These are phyloP conservation scores for Dothiorella sarmentorum DNA, from an alignment of 2,329 filamentous ascomycete genomes.

Conservation along the genomic window DNA sequence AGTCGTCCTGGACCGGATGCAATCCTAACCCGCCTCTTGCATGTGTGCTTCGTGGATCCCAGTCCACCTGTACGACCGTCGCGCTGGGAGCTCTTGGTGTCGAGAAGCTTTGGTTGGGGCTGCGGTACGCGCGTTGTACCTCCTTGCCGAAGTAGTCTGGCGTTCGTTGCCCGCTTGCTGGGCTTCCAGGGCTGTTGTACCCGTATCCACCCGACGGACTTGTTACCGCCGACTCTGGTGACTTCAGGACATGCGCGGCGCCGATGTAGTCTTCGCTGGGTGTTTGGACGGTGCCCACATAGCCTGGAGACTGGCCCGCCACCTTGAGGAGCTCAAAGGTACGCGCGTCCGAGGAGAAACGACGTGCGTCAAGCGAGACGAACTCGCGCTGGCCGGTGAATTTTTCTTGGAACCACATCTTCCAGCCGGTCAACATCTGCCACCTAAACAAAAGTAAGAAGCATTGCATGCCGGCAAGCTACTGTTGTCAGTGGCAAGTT, in stretches of 20 bases:
- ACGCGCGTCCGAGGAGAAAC: slow-evolving; percentile 30
- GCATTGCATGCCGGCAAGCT: slow-evolving; percentile 76
- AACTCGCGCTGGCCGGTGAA: slow-evolving; percentile 69
- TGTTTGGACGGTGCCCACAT: slow-evolving; percentile 21
- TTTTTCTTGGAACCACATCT: slow-evolving; percentile 56
- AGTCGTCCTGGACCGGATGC: slow-evolving; percentile 13
- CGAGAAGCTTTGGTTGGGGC: slow-evolving; percentile 41
- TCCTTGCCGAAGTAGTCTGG: slow-evolving; percentile 38
- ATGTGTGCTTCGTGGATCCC: slow-evolving; percentile 36
- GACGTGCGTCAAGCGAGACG: slow-evolving; percentile 76
- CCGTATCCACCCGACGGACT: slow-evolving; percentile 5
- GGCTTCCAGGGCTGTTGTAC: slow-evolving; percentile 4
- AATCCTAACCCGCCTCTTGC: slow-evolving; percentile 34
- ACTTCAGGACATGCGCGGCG: slow-evolving; percentile 21
- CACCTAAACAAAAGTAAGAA: slow-evolving; percentile 76
- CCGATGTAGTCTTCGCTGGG: slow-evolving; percentile 20
- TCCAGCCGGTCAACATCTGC: slow-evolving; percentile 85
- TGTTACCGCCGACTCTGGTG: slow-evolving; percentile 27
- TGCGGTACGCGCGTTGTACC: slow-evolving; percentile 37
- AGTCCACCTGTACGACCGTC: slow-evolving; percentile 23
- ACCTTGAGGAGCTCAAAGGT: slow-evolving; percentile 38
- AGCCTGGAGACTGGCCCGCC: slow-evolving; percentile 4
- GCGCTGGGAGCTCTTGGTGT: slow-evolving; percentile 38
- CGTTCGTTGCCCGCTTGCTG: slow-evolving; percentile 20
- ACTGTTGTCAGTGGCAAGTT: neutral